Conservation (phyloP, 768 basidiomycete species). For the Termitomyces sp. region DNA sequence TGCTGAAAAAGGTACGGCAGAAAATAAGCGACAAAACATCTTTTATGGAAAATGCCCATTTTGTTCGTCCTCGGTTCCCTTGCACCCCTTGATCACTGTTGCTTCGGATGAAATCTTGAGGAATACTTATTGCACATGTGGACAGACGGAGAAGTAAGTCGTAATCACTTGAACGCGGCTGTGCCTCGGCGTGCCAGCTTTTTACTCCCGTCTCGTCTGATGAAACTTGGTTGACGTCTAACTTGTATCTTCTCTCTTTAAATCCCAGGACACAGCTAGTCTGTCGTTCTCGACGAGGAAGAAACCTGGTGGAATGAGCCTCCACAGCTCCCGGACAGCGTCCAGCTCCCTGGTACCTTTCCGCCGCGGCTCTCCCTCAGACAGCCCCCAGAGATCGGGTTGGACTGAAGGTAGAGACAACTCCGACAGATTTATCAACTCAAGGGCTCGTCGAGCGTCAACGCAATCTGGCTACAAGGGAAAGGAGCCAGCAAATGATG, state of each 20-base stretch:
- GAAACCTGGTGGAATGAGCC: slow-evolving; percentile 12
- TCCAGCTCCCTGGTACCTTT: slow-evolving; percentile 19
- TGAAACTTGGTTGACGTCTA: slow-evolving; percentile 14
- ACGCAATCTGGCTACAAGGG: slow-evolving; percentile 24
- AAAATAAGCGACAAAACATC: slow-evolving; percentile 11
- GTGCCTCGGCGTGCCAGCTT: slow-evolving; percentile 11
- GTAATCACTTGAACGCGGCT: slow-evolving; percentile 9
- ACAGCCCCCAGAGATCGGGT: slow-evolving; percentile 7
- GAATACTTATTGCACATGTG: neutral
- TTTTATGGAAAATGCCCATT: slow-evolving; percentile 9
- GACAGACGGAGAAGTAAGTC: slow-evolving; percentile 12
- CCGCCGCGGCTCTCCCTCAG: slow-evolving; percentile 16
- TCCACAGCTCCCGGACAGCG: slow-evolving; percentile 19
- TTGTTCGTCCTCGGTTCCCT: neutral
- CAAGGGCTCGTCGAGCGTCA: slow-evolving; percentile 19
- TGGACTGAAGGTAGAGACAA: slow-evolving; percentile 11
- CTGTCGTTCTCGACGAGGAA: slow-evolving; percentile 14
- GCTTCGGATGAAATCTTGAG: neutral
- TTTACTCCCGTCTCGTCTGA: slow-evolving; percentile 15
- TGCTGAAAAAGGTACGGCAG: slow-evolving; percentile 8
- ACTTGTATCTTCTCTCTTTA: slow-evolving; percentile 2
- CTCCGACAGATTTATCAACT: slow-evolving; percentile 9
- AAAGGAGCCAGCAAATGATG: slow-evolving; percentile 20
- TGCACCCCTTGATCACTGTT: neutral
- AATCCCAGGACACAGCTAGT: slow-evolving; percentile 12